A percentile compares a stretch with the other conserved stretches of the same genome.
phyloP scores from a whole-genome alignment of 257 asterid species.

The Fraxinus anomala region DNA sequence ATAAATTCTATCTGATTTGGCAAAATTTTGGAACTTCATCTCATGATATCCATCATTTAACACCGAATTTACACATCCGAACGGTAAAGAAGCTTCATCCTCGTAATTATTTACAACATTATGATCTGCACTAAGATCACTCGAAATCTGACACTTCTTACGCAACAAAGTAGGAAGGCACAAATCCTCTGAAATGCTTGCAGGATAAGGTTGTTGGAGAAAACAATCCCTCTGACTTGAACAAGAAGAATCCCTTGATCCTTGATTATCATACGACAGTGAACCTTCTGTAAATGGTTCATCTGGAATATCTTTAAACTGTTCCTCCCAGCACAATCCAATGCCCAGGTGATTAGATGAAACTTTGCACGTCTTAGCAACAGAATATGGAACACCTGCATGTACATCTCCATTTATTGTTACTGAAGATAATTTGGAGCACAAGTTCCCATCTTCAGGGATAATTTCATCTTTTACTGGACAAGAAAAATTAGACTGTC shows the following conservation, averaged over 20 bases:
- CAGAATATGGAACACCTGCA: constrained; percentile 33
- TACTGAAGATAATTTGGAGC: constrained; percentile 39
- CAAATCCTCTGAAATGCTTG: constrained; percentile 48
- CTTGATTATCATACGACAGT: constrained; percentile 37
- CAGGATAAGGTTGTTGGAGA: constrained; percentile 47
- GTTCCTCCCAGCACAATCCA: constrained; percentile 34
- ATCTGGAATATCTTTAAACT: constrained; percentile 37
- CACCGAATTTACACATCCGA: constrained; percentile 59
- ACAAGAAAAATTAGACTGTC: constrained; percentile 56
- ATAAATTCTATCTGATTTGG: constrained; percentile 78
- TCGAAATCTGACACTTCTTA: constrained; percentile 44
- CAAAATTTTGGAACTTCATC: constrained; percentile 71
- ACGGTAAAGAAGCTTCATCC: constrained; percentile 58
- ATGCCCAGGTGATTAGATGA: constrained; percentile 36
- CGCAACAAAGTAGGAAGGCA: constrained; percentile 43
- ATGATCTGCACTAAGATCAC: constrained; percentile 45
- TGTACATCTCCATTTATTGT: constrained; percentile 34
- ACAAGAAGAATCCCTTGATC: constrained; percentile 42
- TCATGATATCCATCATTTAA: constrained; percentile 67
- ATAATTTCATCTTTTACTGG: constrained; percentile 53
- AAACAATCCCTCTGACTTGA: constrained; percentile 38
- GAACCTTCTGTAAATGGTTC: constrained; percentile 48
- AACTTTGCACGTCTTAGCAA: constrained; percentile 27
- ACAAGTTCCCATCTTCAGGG: constrained; percentile 40
- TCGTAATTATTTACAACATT: constrained; percentile 53